Evolutionary conservation across 768 basidiomycete species (phyloP).

Genomic region (Mycena alexandri): DNA sequence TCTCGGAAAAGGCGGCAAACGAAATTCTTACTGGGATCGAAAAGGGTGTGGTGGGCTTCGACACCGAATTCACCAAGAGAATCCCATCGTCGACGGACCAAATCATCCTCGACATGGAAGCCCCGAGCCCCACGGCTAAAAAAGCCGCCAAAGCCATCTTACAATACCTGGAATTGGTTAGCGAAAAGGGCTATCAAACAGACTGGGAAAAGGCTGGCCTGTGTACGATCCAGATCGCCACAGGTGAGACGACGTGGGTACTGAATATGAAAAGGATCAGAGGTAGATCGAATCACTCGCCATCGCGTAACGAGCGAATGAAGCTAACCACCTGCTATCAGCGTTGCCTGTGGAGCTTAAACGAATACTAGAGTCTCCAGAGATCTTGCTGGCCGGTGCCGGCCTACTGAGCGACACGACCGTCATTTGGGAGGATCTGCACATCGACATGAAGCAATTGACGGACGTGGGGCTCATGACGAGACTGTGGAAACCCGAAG

Average conservation of each 20-base stretch:
- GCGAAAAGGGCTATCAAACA: neutral
- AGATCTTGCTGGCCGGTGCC: no score
- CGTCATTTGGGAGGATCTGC: no score
- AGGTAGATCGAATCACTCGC: neutral
- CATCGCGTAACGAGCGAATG: neutral
- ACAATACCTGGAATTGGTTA: neutral
- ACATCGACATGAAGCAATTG: slow-evolving; percentile 1
- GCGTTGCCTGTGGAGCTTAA: neutral
- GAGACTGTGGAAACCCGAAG: neutral
- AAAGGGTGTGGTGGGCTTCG: neutral
- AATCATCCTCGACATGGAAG: neutral
- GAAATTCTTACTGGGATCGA: neutral
- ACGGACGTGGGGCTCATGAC: neutral
- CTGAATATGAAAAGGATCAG: slow-evolving; percentile 1
- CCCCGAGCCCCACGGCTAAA: neutral
- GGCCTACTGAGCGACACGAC: no score
- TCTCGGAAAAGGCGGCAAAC: neutral
- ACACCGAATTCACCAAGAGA: neutral
- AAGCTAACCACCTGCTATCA: neutral
- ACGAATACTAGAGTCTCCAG: no score
- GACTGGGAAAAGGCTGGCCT: neutral
- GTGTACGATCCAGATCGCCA: neutral
- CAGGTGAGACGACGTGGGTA: neutral
- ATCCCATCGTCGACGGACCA: neutral
- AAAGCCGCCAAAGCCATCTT: neutral